Evolutionary conservation across 2,329 filamentous ascomycete species (phyloP), one percentile per base, ranked within the genome.

Genomic region (Pseudonectria foliicola): DNA sequence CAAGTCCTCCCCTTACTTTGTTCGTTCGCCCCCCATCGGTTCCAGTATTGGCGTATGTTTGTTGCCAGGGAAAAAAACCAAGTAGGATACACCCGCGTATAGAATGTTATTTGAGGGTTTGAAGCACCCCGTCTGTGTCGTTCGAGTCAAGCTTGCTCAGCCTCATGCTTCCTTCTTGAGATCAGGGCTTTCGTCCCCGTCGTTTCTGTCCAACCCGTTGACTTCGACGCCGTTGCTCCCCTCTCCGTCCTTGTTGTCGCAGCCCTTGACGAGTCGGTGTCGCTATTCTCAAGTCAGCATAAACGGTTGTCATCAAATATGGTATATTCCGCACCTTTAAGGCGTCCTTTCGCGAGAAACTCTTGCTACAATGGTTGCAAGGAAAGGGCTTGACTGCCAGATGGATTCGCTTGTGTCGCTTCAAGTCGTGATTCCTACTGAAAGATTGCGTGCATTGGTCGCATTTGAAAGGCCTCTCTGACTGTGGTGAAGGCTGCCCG

Each of bases 331-430:
- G 52, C 67, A 96, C 92, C 85, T 96, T 96, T 21, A 98, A 68
- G 8, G 92, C 92, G 61, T 96, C 92, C 59, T 96, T 96, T 40
- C 92, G 75, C 3, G 89, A 95, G 55, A 98, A 98, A 57, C 85
- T 92, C 74, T 96, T 96, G 42, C 94, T 88, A 57, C 92, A 98
- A 53, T 83, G 82, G 6, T 70, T 77, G 59, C 92, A 98, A 0
- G 89, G 89, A 59, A 90, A 96, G 0, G 92, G 92, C 69, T 98
- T 98, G 27, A 96, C 86, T 0, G 88, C 85, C 38, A 96, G 64
- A 61, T 98, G 92, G 39, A 96, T 96, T 32, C 88, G 71, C 69
- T 95, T 95, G 60, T 98, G 92, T 33, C 92, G 76, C 64, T 98
- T 98, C 50, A 96, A 62, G 55, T 96, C 92, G 55, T 96, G 92